Evolutionary conservation across 139 green algal genomes (phyloP).

Genomic region (Picocystis salinarum): DNA sequence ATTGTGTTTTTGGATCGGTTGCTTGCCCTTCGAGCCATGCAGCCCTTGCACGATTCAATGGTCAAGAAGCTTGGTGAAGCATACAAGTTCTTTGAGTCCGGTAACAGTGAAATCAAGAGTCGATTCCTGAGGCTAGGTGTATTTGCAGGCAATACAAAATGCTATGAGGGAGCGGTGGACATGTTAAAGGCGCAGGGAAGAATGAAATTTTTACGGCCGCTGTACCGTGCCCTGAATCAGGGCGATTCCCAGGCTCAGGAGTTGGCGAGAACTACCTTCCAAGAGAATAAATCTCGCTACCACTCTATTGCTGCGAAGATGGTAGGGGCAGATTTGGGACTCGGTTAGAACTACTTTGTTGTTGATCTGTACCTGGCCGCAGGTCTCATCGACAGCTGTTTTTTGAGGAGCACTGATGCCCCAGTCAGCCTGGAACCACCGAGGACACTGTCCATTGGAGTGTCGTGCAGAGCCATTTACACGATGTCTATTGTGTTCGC

Average conservation of each 20-base stretch:
- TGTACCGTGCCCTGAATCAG: conserved; percentile 43
- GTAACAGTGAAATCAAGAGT: conserved; percentile 54
- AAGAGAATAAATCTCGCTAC: conserved; percentile 21
- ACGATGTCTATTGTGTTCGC: no score
- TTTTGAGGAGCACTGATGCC: no score
- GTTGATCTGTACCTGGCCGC: no score
- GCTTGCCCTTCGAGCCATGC: conserved; percentile 17
- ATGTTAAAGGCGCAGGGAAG: conserved; percentile 45
- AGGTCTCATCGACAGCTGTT: no score
- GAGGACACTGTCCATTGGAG: no score
- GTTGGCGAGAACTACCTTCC: no score
- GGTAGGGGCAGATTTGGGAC: conserved; percentile 39
- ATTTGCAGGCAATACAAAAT: no score
- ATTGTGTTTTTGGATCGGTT: conserved; percentile 53
- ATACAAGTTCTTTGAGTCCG: conserved; percentile 34
- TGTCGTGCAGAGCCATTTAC: no score
- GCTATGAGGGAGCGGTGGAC: not conserved
- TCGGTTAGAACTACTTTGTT: no score
- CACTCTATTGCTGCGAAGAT: conserved; percentile 77
- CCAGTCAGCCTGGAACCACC: no score
- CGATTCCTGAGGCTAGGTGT: no score
- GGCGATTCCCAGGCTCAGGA: conserved; percentile 25
- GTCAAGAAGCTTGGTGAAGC: conserved; percentile 25
- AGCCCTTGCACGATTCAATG: conserved; percentile 18
- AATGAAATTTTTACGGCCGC: conserved; percentile 59